phyloP scores from a whole-genome alignment of 139 green algal species.

The Closterium sp. region DNA sequence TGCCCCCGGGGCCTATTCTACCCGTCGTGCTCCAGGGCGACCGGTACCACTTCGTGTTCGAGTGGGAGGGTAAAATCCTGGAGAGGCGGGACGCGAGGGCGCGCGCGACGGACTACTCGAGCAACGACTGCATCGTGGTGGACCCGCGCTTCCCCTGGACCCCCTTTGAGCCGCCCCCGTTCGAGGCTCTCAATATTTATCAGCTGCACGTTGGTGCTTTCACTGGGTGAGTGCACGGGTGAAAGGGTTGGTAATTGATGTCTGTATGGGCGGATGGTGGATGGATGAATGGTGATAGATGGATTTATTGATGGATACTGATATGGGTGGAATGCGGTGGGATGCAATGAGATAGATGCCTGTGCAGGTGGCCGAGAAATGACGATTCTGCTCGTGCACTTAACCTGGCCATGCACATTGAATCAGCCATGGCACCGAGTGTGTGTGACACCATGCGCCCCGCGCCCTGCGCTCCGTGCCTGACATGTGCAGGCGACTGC shows the following conservation, averaged over 20 bases:
- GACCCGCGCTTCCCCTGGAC: constrained; percentile 42
- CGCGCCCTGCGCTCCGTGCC: not conserved
- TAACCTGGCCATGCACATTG: not conserved
- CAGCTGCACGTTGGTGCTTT: constrained; percentile 72
- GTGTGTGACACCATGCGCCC: not conserved
- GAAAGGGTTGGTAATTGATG: not conserved
- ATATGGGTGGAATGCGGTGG: too few relatives aligned
- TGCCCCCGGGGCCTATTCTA: constrained; percentile 1
- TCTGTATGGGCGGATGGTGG: not conserved
- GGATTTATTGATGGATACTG: too few relatives aligned
- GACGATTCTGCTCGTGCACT: not conserved
- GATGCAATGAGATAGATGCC: not conserved
- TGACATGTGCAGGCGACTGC: not conserved
- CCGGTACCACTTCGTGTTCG: constrained; percentile 43
- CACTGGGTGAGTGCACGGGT: constrained; percentile 51
- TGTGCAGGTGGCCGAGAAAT: not conserved
- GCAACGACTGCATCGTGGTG: constrained; percentile 53
- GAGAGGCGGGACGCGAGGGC: constrained; percentile 54
- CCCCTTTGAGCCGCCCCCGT: constrained; percentile 41
- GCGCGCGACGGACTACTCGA: constrained; percentile 50
- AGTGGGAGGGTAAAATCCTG: not conserved
- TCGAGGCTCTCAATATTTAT: constrained; percentile 64
- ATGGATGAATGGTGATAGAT: not conserved
- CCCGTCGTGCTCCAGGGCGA: constrained; percentile 4
- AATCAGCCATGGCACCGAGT: not conserved